Base-by-base conservation (phyloP, 2,329 filamentous ascomycete genomes). In the Pseudocercospora eumusae region DNA sequence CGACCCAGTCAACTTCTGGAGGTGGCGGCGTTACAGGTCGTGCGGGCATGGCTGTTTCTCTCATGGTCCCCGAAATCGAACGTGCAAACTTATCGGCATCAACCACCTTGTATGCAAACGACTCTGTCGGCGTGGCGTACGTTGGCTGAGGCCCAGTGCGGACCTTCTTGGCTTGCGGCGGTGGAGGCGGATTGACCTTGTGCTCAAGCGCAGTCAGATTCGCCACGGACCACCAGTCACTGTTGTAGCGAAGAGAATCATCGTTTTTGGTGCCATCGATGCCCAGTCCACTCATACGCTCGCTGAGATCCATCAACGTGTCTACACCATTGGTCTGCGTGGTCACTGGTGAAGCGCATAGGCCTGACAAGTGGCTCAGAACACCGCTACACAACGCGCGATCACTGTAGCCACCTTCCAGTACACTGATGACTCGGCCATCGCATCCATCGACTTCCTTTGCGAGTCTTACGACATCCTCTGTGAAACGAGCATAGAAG, bases 321-420 rank as follows among this genome's bases (percentile, higher is more conserved):
- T 61, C 62, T 6, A 61, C 36, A 27, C 31, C 65, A 25, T 60
- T 45, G 11, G 58, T 57, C 25, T 58, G 13, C 13, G 56, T n/a
- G 5, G 55, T 52, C 31, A 64, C 55, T 36, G 63, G 66, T 56
- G 56, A 59, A 20, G 60, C 66, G 63, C 86, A 87, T 42, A 99
- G 83, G 5, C 93, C 95, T 68, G 90, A 91, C 18, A 99, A 75
- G 76, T 99, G 95, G 74, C 93, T 96, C 61, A 97, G 79, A 2
- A 97, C 88, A 49, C 95, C 95, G 33, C 92, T 96, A 57, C 85
- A 89, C 54, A 99, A 79, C 8, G 95, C 95, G 62, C 93, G 86
- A 76, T 99, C 91, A 73, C 93, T 97, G 73, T 99, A 99, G 0
- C 95, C 95, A 31, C 95, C 95, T 77, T 99, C 95, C 21, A 99